phyloP scores from a whole-genome alignment of 202 grass and related monocot species.

The Bolboschoenoplectus hybrid region DNA sequence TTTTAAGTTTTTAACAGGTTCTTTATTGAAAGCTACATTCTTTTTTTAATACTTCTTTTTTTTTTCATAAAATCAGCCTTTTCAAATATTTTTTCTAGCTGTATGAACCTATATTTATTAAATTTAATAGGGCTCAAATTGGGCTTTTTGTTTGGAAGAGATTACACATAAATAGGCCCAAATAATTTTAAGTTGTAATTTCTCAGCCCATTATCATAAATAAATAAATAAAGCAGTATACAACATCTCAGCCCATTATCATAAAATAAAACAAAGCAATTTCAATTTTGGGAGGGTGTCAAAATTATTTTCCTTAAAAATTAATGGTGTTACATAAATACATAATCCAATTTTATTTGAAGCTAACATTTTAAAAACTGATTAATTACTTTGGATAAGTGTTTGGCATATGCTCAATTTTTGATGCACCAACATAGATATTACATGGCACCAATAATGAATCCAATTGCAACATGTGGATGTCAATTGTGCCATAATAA shows the following conservation, averaged over 20 bases:
- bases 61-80: neutral
- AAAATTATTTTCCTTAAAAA: neutral
- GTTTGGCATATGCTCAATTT: neutral
- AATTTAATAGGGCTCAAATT: neutral
- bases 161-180: neutral
- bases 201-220: neutral
- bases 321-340: neutral
- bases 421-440: neutral
- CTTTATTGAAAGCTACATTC: neutral
- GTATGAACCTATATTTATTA: no score
- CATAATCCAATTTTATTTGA: neutral
- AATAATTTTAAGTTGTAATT: neutral
- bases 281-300: neutral
- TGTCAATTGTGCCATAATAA: neutral
- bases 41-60: neutral
- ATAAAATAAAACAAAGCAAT: neutral
- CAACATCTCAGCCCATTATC: neutral
- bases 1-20: neutral
- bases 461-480: conserved; percentile 13
- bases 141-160: neutral
- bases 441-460: neutral
- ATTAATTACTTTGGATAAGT: neutral
- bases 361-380: neutral
- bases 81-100: neutral
- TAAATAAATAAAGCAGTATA: neutral